Evolutionary conservation across 495 filamentous ascomycete species (phyloP).

Genomic region (Terfezia claveryi): DNA sequence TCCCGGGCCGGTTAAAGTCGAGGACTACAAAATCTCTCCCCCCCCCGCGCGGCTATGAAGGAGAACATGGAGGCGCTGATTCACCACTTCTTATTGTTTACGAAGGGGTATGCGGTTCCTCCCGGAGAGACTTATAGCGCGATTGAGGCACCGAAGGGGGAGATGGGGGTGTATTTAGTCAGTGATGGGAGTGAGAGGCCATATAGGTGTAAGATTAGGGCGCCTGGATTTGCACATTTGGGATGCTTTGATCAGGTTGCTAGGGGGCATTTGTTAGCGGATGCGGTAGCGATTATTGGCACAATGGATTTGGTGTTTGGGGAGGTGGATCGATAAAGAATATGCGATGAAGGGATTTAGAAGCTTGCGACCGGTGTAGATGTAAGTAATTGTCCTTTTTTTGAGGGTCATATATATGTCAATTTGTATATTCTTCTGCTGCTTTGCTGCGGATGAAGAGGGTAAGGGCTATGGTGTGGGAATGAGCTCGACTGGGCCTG

Average conservation of each 20-base stretch:
- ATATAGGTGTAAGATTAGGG: constrained; percentile 93
- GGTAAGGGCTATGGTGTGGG: no score
- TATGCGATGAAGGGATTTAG: no score
- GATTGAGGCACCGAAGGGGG: constrained; percentile 97
- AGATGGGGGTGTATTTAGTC: constrained; percentile 98
- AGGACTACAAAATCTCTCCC: constrained; percentile 99
- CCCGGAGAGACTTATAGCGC: constrained; percentile 94
- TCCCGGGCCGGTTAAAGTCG: constrained; percentile 72
- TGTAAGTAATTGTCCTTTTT: no score
- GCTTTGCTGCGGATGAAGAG: no score
- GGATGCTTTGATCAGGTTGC: constrained; percentile 81
- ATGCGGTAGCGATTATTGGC: constrained; percentile 92
- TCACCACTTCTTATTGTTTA: constrained; percentile 96
- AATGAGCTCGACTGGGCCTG: no score
- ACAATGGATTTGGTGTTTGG: constrained; percentile 77
- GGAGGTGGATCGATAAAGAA: constrained; percentile 40
- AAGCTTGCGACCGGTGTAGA: no score
- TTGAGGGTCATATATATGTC: no score
- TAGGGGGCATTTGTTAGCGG: constrained; percentile 79
- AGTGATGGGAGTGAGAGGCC: constrained; percentile 88
- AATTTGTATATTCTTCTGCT: no score
- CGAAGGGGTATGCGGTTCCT: constrained; percentile 94
- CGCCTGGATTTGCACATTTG: constrained; percentile 91
- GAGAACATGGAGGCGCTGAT: constrained; percentile 99
- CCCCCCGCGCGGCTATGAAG: constrained; percentile 95